phyloP scores from a whole-genome alignment of 352 stramenopile species.

The Pythium scleroteichum region DNA sequence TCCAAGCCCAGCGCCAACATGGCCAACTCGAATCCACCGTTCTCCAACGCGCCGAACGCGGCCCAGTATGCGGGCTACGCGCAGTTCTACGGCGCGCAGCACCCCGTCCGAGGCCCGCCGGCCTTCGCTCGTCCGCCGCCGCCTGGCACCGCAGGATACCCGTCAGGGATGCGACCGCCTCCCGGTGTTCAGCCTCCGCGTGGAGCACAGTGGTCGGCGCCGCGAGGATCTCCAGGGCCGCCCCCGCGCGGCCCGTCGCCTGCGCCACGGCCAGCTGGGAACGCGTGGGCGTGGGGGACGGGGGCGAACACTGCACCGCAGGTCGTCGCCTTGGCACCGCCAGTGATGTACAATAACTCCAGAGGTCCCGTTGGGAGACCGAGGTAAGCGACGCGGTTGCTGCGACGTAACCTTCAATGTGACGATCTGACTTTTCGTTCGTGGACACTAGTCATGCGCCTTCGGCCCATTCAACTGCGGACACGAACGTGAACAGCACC shows the following conservation, averaged over 20 bases:
- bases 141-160: slow-evolving; percentile 24
- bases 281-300: slow-evolving; percentile 74
- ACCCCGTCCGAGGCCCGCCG: slow-evolving; percentile 23
- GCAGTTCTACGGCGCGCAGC: slow-evolving; percentile 24
- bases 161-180: slow-evolving; percentile 16
- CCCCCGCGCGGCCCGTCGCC: slow-evolving; percentile 24
- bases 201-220: slow-evolving; percentile 14
- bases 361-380: slow-evolving; percentile 6
- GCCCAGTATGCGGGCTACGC: slow-evolving; percentile 28
- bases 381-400: slow-evolving; percentile 1
- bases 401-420: too few species aligned
- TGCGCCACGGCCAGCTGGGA: slow-evolving; percentile 11
- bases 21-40: slow-evolving; percentile 29
- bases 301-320: slow-evolving; percentile 29
- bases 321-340: slow-evolving; percentile 35
- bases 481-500: slow-evolving; percentile 32
- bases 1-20: slow-evolving; percentile 4
- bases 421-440: slow-evolving; percentile 8
- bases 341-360: slow-evolving; percentile 45
- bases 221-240: slow-evolving; percentile 16
- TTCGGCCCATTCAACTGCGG: slow-evolving; percentile 18
- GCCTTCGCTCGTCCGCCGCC: slow-evolving; percentile 37
- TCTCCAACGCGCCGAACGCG: slow-evolving; percentile 24
- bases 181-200: slow-evolving; percentile 14
- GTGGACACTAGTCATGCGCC: neutral